Percentiles rank a stretch among this genome's conserved stretches.
These are phyloP conservation scores for Leucocoprinus birnbaumii DNA, from an alignment of 768 basidiomycete species.

Conservation along the genomic window DNA sequence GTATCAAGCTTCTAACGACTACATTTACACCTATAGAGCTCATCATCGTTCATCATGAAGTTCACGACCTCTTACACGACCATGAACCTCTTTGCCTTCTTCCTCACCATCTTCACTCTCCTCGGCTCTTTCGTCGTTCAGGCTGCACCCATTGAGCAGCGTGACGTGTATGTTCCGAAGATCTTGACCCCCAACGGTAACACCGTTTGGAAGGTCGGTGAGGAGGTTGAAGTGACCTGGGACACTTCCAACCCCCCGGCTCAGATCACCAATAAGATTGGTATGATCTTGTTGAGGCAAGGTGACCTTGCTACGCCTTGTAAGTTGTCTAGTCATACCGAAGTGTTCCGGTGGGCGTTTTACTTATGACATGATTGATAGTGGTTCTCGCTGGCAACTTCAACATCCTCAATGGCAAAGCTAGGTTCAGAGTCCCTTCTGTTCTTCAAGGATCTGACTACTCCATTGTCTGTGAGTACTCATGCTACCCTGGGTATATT, in stretches of 20 bases:
- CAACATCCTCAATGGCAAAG: slow-evolving; percentile 32
- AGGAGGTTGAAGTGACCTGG: slow-evolving; percentile 43
- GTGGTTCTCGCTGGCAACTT: slow-evolving; percentile 33
- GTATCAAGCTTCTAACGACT: not conserved
- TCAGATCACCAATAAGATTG: slow-evolving; percentile 46
- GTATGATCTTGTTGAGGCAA: slow-evolving; percentile 39
- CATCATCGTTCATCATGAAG: not conserved
- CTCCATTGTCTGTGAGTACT: slow-evolving; percentile 35
- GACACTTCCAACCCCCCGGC: slow-evolving; percentile 35
- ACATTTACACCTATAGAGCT: not conserved
- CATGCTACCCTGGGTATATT: not conserved
- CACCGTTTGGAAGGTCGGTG: slow-evolving; percentile 39
- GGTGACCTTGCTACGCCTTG: slow-evolving; percentile 26
- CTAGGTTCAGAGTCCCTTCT: slow-evolving; percentile 31
- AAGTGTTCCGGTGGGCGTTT: not conserved
- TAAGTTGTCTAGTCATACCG: slow-evolving; percentile 14
- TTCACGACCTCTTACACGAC: slow-evolving; percentile 2
- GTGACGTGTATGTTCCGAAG: slow-evolving; percentile 48
- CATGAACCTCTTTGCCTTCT: slow-evolving; percentile 6
- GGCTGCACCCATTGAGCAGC: slow-evolving; percentile 24
- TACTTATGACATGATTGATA: slow-evolving; percentile 8
- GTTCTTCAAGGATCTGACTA: slow-evolving; percentile 32
- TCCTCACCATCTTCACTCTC: slow-evolving; percentile 12
- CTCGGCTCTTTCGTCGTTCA: slow-evolving; percentile 14
- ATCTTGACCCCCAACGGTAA: slow-evolving; percentile 32